Conservation (phyloP, 352 stramenopile species). For the Pythium pyrilobum region DNA sequence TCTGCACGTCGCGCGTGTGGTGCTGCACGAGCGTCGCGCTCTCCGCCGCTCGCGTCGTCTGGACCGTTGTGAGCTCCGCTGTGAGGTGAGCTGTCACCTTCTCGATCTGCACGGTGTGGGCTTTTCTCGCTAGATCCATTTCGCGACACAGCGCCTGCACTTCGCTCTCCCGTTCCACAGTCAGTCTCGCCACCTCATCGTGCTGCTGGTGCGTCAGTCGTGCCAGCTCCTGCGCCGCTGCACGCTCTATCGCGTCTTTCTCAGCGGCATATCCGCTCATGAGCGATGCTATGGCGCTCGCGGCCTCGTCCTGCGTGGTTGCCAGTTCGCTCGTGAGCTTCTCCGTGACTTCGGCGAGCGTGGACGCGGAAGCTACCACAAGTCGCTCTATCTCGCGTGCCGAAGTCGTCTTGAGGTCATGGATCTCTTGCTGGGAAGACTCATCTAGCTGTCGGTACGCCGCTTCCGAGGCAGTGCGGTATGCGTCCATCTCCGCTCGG, state of each 20-base stretch:
- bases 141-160: neutral
- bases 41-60: neutral
- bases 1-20: neutral
- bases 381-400: conserved; percentile 16
- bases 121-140: neutral
- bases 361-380: conserved; percentile 6
- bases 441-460: conserved; percentile 17
- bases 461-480: conserved; percentile 4
- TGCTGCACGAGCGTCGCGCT: neutral
- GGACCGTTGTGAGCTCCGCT: neutral
- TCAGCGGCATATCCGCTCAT: conserved; percentile 20
- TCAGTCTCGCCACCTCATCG: conserved; percentile 16
- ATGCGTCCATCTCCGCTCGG: neutral
- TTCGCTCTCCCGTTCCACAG: neutral
- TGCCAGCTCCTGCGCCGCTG: conserved; percentile 5
- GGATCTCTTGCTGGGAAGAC: conserved; percentile 21
- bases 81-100: neutral
- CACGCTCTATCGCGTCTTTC: conserved; percentile 14
- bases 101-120: neutral
- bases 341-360: conserved; percentile 16
- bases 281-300: neutral
- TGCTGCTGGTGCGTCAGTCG: conserved; percentile 20
- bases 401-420: conserved; percentile 15
- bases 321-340: conserved; percentile 6
- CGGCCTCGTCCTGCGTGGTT: conserved; percentile 1